A percentile compares a stretch with the other conserved stretches of the same genome.
Conservation (phyloP, 2,329 filamentous ascomycete species). For the Aureobasidium sp. region DNA sequence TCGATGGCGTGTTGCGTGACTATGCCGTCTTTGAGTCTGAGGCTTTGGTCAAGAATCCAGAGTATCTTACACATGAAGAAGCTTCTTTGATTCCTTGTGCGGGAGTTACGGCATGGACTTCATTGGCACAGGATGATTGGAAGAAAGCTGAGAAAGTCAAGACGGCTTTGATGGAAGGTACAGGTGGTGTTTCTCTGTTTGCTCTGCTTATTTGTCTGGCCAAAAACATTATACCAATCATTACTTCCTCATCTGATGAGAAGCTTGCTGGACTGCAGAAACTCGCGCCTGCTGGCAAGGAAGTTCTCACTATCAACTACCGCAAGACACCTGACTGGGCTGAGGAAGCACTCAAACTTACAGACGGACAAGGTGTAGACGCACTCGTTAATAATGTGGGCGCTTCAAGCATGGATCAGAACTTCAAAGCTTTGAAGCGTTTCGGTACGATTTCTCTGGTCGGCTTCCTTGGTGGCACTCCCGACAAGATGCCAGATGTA, state of each 20-base stretch:
- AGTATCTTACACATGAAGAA: conserved; percentile 28
- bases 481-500: conserved; percentile 26
- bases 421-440: conserved; percentile 30
- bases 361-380: conserved; percentile 11
- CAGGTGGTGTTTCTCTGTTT: conserved; percentile 21
- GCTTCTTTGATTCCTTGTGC: conserved; percentile 35
- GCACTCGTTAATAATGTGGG: conserved; percentile 22
- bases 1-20: conserved; percentile 35
- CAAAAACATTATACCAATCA: conserved; percentile 27
- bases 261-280: conserved; percentile 14
- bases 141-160: conserved; percentile 31
- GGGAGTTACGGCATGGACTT: conserved; percentile 39
- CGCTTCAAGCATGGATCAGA: conserved; percentile 18
- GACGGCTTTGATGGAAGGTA: conserved; percentile 38
- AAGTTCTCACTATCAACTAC: conserved; percentile 18
- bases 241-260: conserved; percentile 23
- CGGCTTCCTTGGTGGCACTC: conserved; percentile 31
- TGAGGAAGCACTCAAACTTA: conserved; percentile 15
- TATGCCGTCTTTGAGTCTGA: conserved; percentile 34
- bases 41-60: conserved; percentile 29
- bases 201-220: conserved; percentile 22
- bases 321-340: conserved; percentile 16
- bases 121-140: conserved; percentile 19
- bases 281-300: conserved; percentile 19
- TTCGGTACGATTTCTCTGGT: conserved; percentile 36